A percentile compares a stretch with the other conserved stretches of the same genome.
Conservation (phyloP, 2,329 filamentous ascomycete genomes). For the Exserohilum turcica region DNA sequence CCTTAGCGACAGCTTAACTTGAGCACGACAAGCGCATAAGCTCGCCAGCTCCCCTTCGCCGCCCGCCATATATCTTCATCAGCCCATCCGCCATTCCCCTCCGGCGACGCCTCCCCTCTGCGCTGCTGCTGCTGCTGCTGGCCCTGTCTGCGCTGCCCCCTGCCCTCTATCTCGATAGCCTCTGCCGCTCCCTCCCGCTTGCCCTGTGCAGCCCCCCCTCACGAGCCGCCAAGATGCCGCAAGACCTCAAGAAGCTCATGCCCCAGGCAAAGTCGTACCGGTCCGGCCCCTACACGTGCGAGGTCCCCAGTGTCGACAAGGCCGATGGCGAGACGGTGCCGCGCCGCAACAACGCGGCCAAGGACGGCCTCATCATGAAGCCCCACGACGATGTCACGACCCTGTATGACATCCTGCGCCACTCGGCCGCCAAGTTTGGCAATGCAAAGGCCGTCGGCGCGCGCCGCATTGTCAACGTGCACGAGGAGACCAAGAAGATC, state of each 20-base stretch:
- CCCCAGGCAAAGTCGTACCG: conserved; percentile 59
- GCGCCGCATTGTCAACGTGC: conserved; percentile 75
- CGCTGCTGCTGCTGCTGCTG: conserved; percentile 17
- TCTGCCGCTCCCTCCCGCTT: conserved; percentile 13
- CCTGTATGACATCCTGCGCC: conserved; percentile 76
- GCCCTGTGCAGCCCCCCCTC: conserved; percentile 10
- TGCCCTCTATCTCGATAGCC: conserved; percentile 17
- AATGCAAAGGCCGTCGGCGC: conserved; percentile 64
- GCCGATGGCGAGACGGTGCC: conserved; percentile 83
- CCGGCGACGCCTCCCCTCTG: conserved; percentile 26
- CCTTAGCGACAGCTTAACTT: conserved; percentile 14
- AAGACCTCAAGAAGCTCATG: conserved; percentile 55
- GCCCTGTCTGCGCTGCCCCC: conserved; percentile 15
- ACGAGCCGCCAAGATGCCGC: conserved; percentile 35
- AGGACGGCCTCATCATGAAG: conserved; percentile 69
- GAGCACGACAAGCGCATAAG: conserved; percentile 16
- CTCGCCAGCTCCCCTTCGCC: conserved; percentile 12
- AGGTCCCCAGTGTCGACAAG: conserved; percentile 69
- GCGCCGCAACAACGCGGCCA: conserved; percentile 72
- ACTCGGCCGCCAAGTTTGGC: conserved; percentile 64
- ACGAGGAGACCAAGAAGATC: conserved; percentile 85
- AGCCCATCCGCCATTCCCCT: conserved; percentile 25
- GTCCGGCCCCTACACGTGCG: conserved; percentile 75
- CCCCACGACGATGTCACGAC: conserved; percentile 74
- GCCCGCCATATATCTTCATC: not conserved